Base-by-base conservation (phyloP, 768 basidiomycete species). In the Leccinum barrowsii region DNA sequence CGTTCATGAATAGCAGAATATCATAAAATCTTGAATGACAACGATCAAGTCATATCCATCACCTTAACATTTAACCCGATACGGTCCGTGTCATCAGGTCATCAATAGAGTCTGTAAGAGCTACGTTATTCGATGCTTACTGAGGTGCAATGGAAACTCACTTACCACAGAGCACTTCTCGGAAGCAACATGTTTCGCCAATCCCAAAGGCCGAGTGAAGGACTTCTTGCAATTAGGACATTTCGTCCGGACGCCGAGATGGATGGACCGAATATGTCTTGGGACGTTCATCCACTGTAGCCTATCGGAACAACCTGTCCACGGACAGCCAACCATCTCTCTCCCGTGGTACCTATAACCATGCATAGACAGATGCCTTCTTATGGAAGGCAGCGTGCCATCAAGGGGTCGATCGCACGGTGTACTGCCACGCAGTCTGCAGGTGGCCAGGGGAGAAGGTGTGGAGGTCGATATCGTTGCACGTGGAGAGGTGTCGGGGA, bases 151-250 rank as follows among this genome's bases (percentile, higher is more conserved):
- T 24, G 42, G 4, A 8, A 26, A 28, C 17, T 4, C 24, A 47
- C 40, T 44, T 35, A 54, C 59, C n/a, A 35, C 2, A 35, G 50
- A 22, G 7, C 62, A 58, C n/a, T 32, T 58, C n/a, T 58, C 48
- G 21, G 60, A 62, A 26, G 62, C 32, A 4, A 58, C 6, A 21
- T 63, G 60, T 55, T 55, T 63, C 24, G 52, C 44, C 55, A 62
- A 54, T 30, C 52, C 55, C n/a, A 61, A 28, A 22, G 60, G 17
- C 17, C 56, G 60, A 6, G 56, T 63, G 46, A 63, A 60, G 51
- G 59, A 44, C 26, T 24, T 59, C 34, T 60, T 37, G 35, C 59
- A 59, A 40, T 46, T 59, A 13, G 59, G 59, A 28, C 56, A 59
- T 24, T 32, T 46, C 26, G 57, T 37, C 28, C 59, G 59, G 46